A percentile compares a stretch with the other conserved stretches of the same genome.
phyloP scores from a whole-genome alignment of 495 filamentous ascomycete genomes.

The Hypoxylon crocopeplum region DNA sequence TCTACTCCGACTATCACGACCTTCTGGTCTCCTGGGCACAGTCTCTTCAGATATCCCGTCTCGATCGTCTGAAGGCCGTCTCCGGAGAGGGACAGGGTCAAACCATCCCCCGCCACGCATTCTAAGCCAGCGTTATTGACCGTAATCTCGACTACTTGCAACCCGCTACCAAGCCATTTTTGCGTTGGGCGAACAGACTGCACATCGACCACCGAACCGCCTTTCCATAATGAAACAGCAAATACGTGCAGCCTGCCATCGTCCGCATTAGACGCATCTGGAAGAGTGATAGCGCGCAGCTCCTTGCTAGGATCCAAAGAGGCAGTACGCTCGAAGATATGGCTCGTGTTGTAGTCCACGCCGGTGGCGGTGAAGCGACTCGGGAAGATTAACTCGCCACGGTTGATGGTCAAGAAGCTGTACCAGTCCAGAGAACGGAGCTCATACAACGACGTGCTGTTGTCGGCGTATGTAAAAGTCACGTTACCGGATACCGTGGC shows the following conservation, averaged over 20 bases:
- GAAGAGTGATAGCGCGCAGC: slow-evolving; percentile 50
- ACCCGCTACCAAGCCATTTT: slow-evolving; percentile 51
- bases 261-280: slow-evolving; percentile 41
- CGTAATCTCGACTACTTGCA: slow-evolving; percentile 58
- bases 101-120: slow-evolving; percentile 47
- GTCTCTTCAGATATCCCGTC: slow-evolving; percentile 52
- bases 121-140: slow-evolving; percentile 58
- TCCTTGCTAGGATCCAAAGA: slow-evolving; percentile 55
- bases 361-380: slow-evolving; percentile 52
- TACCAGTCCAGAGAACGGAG: slow-evolving; percentile 57
- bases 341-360: slow-evolving; percentile 58
- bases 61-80: slow-evolving; percentile 48
- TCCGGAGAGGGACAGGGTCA: slow-evolving; percentile 47
- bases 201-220: slow-evolving; percentile 37
- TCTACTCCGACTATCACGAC: slow-evolving; percentile 55
- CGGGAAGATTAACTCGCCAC: slow-evolving; percentile 59
- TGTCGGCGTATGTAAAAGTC: slow-evolving; percentile 56
- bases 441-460: slow-evolving; percentile 46
- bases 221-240: slow-evolving; percentile 46
- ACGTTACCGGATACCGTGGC: slow-evolving; percentile 53
- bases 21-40: slow-evolving; percentile 61
- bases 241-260: slow-evolving; percentile 53
- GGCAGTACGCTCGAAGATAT: slow-evolving; percentile 59
- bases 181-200: slow-evolving; percentile 62
- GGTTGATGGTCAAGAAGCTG: slow-evolving; percentile 55